Conservation (phyloP, 1,139 yeast genomes). For the Diutina neorugosa region DNA sequence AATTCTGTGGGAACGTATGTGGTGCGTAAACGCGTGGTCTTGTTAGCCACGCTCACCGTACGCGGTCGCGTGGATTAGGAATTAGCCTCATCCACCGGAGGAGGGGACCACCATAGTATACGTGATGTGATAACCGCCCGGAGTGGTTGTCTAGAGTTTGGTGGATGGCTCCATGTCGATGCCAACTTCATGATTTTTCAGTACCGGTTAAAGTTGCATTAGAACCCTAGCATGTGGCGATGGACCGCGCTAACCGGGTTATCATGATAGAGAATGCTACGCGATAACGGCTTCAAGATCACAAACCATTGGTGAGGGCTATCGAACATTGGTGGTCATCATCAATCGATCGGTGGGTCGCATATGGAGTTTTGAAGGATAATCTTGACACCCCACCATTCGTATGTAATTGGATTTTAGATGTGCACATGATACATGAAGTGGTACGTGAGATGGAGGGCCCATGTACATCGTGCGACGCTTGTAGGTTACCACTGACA, state of each 20-base stretch:
- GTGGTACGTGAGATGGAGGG: not conserved
- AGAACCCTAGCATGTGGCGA: not conserved
- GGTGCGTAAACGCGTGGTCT: not conserved
- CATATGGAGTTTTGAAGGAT: no score
- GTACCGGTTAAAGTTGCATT: not conserved
- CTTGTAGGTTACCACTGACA: not conserved
- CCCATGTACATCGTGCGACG: not conserved
- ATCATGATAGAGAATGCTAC: not conserved
- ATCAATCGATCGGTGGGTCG: not conserved
- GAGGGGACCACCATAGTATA: no score
- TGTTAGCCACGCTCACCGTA: not conserved
- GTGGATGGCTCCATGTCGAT: not conserved
- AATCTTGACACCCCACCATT: not conserved
- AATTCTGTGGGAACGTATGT: not conserved
- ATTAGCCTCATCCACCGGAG: no score
- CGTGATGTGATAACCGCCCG: not conserved
- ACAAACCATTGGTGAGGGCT: no score
- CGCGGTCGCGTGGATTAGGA: not conserved
- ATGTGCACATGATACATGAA: not conserved
- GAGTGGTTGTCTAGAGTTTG: not conserved
- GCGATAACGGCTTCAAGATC: no score
- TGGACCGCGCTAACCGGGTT: not conserved
- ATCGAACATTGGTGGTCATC: no score
- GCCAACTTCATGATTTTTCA: not conserved
- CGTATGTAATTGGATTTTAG: no score